Evolutionary conservation across 2,329 filamentous ascomycete species (phyloP).

Genomic region (Sclerotiophoma versabilis): DNA sequence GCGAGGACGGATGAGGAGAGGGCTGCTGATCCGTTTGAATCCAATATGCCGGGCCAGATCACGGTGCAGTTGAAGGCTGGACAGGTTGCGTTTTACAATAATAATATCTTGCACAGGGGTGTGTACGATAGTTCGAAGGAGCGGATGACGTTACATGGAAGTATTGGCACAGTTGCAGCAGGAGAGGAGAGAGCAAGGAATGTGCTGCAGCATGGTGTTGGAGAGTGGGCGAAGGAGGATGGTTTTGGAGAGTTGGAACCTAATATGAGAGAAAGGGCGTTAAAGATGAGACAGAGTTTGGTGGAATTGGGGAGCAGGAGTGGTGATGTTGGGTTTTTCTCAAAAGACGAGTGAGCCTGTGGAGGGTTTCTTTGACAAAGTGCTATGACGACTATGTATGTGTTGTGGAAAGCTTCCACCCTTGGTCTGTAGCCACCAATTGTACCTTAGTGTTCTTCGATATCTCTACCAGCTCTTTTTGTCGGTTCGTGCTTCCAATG

Average conservation of each 20-base stretch:
- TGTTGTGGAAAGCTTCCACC: neutral
- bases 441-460: neutral
- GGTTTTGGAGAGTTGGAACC: conserved; percentile 67
- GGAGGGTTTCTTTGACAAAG: neutral
- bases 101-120: conserved; percentile 82
- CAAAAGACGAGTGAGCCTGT: conserved; percentile 41
- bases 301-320: conserved; percentile 67
- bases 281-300: conserved; percentile 69
- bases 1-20: conserved; percentile 75
- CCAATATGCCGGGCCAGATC: conserved; percentile 67
- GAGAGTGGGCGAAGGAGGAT: conserved; percentile 67
- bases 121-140: conserved; percentile 67
- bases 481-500: neutral
- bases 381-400: neutral
- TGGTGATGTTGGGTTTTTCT: conserved; percentile 66
- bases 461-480: neutral
- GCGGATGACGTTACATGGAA: conserved; percentile 75
- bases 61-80: conserved; percentile 73
- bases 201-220: conserved; percentile 77
- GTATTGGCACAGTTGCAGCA: conserved; percentile 67
- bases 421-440: neutral
- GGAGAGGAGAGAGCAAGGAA: conserved; percentile 69
- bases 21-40: conserved; percentile 69
- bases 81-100: conserved; percentile 87
- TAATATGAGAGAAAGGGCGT: conserved; percentile 65